Conservation (phyloP, 805 yeast species). For the Pichia heedii region DNA sequence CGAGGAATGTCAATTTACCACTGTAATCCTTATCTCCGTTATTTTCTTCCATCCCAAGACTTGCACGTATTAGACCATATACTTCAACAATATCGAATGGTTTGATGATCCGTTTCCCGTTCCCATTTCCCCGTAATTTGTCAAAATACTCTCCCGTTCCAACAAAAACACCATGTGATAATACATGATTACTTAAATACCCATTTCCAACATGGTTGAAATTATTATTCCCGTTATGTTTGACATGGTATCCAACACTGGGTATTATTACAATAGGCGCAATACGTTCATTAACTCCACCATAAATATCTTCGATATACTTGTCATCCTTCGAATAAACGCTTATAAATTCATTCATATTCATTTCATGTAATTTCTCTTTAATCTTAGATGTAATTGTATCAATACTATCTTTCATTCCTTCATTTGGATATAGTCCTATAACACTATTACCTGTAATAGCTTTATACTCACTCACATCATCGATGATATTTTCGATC, state of each 20-base stretch:
- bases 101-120: constrained; percentile 22
- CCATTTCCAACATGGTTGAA: constrained; percentile 31
- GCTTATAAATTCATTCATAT: neutral
- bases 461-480: constrained; percentile 45
- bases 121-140: constrained; percentile 24
- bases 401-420: too few relatives aligned
- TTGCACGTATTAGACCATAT: constrained; percentile 65
- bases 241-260: constrained; percentile 42
- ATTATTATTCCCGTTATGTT: neutral
- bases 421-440: constrained; percentile 53
- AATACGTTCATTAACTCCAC: constrained; percentile 45
- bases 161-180: constrained; percentile 78
- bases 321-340: neutral
- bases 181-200: constrained; percentile 62
- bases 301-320: constrained; percentile 40
- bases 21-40: neutral
- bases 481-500: constrained; percentile 58
- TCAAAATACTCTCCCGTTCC: constrained; percentile 75
- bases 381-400: too few relatives aligned
- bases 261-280: constrained; percentile 88
- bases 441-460: constrained; percentile 81
- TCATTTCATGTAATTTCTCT: neutral
- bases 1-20: too few relatives aligned
- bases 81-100: constrained; percentile 72
- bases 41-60: constrained; percentile 30